A percentile compares a stretch with the other conserved stretches of the same genome.
phyloP scores from a whole-genome alignment of 148 eudicot genomes.

The Cornus controversa region DNA sequence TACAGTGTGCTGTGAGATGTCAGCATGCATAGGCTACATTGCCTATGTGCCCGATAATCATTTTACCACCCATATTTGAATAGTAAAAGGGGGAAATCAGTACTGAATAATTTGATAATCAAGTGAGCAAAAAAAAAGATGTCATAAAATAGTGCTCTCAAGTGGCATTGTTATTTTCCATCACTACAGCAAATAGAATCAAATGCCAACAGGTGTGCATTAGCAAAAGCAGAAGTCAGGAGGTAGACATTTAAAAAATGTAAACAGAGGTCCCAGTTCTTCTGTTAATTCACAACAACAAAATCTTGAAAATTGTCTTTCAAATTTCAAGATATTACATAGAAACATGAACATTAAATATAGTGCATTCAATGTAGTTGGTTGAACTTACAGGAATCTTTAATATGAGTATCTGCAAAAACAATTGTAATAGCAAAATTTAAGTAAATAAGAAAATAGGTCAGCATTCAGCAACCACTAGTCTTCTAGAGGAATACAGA shows the following conservation, averaged over 20 bases:
- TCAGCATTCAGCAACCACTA: not conserved
- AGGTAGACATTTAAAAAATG: not conserved
- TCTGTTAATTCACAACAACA: not conserved
- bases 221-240: not conserved
- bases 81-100: not conserved
- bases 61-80: not conserved
- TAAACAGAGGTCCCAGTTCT: not conserved
- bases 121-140: not conserved
- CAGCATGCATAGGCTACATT: no score
- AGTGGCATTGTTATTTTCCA: not conserved
- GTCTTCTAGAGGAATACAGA: not conserved
- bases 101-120: not conserved
- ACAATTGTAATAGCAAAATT: slow-evolving; percentile 1
- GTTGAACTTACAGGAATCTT: slow-evolving; percentile 64
- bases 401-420: slow-evolving; percentile 65
- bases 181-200: not conserved
- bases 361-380: not conserved
- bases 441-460: not conserved
- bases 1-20: no score
- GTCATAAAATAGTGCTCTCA: not conserved
- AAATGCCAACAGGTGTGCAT: not conserved
- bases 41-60: no score
- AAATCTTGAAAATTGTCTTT: not conserved
- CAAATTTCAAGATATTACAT: no score
- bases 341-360: not conserved